Base-by-base conservation (phyloP, 768 basidiomycete species). In the Suillus brevipes region DNA sequence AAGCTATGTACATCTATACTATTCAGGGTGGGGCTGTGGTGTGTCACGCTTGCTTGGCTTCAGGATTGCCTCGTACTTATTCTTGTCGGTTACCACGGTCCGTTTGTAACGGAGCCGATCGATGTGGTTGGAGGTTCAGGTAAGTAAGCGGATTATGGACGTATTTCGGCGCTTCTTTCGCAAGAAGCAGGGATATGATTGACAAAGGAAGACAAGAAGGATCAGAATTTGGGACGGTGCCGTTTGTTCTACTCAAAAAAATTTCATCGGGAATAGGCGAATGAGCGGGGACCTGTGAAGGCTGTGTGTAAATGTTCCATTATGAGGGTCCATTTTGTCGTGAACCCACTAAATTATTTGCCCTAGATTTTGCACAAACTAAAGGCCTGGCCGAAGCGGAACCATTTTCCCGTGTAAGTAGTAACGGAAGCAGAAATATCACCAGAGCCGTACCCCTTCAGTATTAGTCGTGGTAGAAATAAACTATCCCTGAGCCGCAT, bases 211-310 rank as follows among this genome's bases (percentile, higher is more conserved):
- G 53, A 9, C 16, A n/a, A 63, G 61, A 64, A 53, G 52, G 53
- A 57, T 20, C 58, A 55, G 65, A 67, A 67, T 60, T 62, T 67
- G 60, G 64, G 64, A 65, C 66, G 65, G 69, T 72, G 67, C 69
- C 70, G 68, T 67, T 36, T 68, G 64, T 66, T 66, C 64, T 58
- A 52, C 65, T 69, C 68, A 71, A 76, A 77, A 55, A 75, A 70
- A 18, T 77, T 77, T 76, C 72, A 69, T 64, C 75, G 77, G 75
- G 68, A 71, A 78, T 77, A 78, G 71, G 75, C 75, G 75, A 78
- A 50, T 47, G 61, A 64, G 75, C 75, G 75, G 75, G 75, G 75
- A 77, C 75, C 75, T 77, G 68, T 66, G 72, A 77, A 69, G 75
- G 75, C 75, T 77, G 75, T 77, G 75, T 77, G 74, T 72, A 75